Evolutionary conservation across 352 stramenopile genomes (phyloP), one percentile per base, ranked within the genome.

Genomic region (Globisporangium mamillatum): DNA sequence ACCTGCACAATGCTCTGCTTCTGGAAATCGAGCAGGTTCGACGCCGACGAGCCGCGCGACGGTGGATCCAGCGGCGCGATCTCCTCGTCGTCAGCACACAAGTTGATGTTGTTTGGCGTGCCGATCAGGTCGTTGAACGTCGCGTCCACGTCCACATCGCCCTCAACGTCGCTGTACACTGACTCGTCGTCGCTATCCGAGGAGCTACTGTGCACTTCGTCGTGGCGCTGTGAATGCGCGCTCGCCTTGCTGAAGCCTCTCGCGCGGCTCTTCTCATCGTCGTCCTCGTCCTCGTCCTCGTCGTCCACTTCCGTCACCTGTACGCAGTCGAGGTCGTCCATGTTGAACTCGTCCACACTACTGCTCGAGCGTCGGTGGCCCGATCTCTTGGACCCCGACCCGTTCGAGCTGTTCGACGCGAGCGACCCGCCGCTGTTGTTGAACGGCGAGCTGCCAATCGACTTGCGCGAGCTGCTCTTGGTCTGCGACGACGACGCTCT

Each of bases 101-200:
- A 70, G 27, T 91, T 77, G 25, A 90, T 60, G 22, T 78, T 76
- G 58, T 88, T 83, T 0, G 86, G 78, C 34, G 81, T 72, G 16
- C 79, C 74, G 62, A 95, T 91, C 8, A 94, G 80, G 24, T 95
- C 87, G 29, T 93, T 88, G 48, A 96, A 95, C 16, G 91, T 96
- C 34, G 81, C 81, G 38, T 96, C 85, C 3, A 96, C 82, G 60
- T 96, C 89, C n/a, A 96, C 89, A 64, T 96, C 87, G 48, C 60
- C 79, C 63, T 94, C 84, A 3, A 92, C 89, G 60, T 96, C 89
- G 22, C 84, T 93, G 69, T 96, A 95, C 67, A 86, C 79, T 2
- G 85, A 94, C 12, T 80, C 86, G n/a, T 87, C 77, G 34, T 84
- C 75, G 34, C 72, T 83, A 24, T 85, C 63, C 0, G 64, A 64